phyloP scores from a whole-genome alignment of 257 asterid genomes.

The Nicotiana knightiana region DNA sequence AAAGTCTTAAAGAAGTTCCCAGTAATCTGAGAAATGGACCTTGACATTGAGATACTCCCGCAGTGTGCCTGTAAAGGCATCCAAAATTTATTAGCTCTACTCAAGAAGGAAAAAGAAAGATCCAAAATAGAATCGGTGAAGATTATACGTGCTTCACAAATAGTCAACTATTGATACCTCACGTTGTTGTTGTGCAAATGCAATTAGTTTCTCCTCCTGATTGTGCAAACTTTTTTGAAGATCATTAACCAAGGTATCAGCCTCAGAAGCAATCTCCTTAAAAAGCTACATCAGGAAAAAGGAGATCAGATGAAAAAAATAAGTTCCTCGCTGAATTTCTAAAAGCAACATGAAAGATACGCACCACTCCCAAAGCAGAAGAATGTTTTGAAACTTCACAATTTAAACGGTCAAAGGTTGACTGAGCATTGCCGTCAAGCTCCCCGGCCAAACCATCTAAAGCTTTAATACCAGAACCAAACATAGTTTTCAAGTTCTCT shows the following conservation, averaged over 20 bases:
- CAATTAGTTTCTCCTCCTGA: slow-evolving; percentile 61
- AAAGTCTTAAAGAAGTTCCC: slow-evolving; percentile 61
- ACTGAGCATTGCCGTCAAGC: slow-evolving; percentile 62
- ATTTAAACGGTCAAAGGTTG: slow-evolving; percentile 67
- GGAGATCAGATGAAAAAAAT: not conserved
- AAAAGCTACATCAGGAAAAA: slow-evolving; percentile 59
- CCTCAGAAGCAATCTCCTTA: slow-evolving; percentile 71
- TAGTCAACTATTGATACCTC: slow-evolving; percentile 35
- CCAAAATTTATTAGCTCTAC: slow-evolving; percentile 9
- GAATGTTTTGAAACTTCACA: slow-evolving; percentile 88
- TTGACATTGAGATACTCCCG: slow-evolving; percentile 64
- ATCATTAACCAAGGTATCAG: slow-evolving; percentile 71
- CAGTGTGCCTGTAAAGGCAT: slow-evolving; percentile 61
- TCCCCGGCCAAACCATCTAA: slow-evolving; percentile 77
- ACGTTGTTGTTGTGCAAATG: slow-evolving; percentile 70
- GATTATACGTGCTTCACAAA: not conserved
- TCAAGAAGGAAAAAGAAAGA: not conserved
- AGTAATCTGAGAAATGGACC: slow-evolving; percentile 73
- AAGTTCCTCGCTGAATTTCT: not conserved
- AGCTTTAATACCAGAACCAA: slow-evolving; percentile 76
- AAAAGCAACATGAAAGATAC: slow-evolving; percentile 16
- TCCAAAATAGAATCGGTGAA: not conserved
- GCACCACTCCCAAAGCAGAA: slow-evolving; percentile 71
- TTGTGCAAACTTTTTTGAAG: slow-evolving; percentile 77
- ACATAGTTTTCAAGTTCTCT: slow-evolving; percentile 65